Percentiles rank a stretch among this genome's conserved stretches.
phyloP scores from a whole-genome alignment of 441 rosid genomes.

The Pelargonium hybrid region DNA sequence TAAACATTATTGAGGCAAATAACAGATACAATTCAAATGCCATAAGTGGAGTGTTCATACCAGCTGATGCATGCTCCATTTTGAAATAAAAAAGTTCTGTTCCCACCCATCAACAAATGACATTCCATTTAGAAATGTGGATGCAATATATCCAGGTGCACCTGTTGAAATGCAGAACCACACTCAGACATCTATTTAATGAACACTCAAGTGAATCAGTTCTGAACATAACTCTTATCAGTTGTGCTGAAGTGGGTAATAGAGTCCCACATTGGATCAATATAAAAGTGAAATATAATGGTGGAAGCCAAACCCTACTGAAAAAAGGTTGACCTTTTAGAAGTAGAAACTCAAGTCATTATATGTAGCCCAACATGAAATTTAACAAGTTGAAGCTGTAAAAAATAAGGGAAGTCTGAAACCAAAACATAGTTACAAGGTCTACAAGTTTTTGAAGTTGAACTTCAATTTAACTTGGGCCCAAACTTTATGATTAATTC shows the following conservation, averaged over 20 bases:
- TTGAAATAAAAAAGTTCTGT: constrained; percentile 86
- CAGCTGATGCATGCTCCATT: constrained; percentile 99
- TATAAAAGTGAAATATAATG: too few relatives aligned
- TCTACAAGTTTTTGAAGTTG: not conserved
- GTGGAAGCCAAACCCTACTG: not conserved
- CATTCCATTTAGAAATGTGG: constrained; percentile 80
- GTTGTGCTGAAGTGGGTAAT: not conserved
- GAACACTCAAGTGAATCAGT: not conserved
- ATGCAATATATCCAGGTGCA: constrained; percentile 81
- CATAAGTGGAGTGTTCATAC: constrained; percentile 25
- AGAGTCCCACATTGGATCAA: not conserved
- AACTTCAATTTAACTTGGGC: not conserved
- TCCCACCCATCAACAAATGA: constrained; percentile 99
- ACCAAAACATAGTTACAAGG: not conserved
- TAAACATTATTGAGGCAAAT: not conserved
- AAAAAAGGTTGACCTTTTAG: too few relatives aligned
- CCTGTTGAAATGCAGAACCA: constrained; percentile 34
- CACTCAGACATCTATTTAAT: not conserved
- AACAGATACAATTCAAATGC: constrained; percentile 12
- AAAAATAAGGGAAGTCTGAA: too few relatives aligned
- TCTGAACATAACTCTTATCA: not conserved
- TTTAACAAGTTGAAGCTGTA: too few relatives aligned
- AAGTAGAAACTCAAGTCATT: too few relatives aligned
- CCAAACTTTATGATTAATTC: not conserved
- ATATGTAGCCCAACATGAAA: too few relatives aligned